Evolutionary conservation across 1,284 basidiomycete species (phyloP), one percentile per base, ranked within the genome.

Genomic region (Sporisorium iseilematis-ciliati): DNA sequence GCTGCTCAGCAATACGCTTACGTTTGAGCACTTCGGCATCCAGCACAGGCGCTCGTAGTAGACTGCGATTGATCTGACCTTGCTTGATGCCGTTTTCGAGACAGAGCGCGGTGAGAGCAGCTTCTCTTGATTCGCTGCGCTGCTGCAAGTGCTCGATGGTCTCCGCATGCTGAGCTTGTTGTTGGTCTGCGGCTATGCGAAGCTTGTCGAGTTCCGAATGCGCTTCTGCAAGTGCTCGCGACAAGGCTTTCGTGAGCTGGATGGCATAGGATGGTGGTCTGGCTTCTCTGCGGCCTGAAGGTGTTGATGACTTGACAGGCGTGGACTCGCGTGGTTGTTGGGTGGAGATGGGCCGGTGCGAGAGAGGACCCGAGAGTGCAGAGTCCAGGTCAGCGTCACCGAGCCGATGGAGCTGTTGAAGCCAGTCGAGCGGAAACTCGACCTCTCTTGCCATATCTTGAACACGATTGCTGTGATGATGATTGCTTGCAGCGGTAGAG

Each of bases 1-100:
- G 72, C 49, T 75, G 66, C 29, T 75, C 63, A 25, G 72, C 72
- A 20, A 75, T 55, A 40, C 60, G 65, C 38, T 69, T 75, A 26
- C 63, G 58, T 45, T 77, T 69, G 56, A 70, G 59, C 55, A 63
- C 59, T 29, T 74, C 60, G n/a, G 75, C 75, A 23, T 77, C 75
- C 18, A 77, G 66, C 3, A 74, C 58, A 42, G 75, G 75, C 1
- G 77, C 77, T 21, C 77, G 57, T 18, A 78, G 45, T 1, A 78
- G 57, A 38, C 69, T 69, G 23, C 77, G 73, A n/a, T 68, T 54
- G 50, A 78, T 76, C 35, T 78, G 69, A 23, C 77, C 77, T 58
- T 66, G 61, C 61, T 76, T 74, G 65, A 78, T 78, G 50, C 73
- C 77, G 41, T 76, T 65, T 41, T 76, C 69, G 7, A 70, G 70